Evolutionary conservation across 2,329 filamentous ascomycete species (phyloP), one percentile per base, ranked within the genome.

Genomic region (Penicillium sp.): DNA sequence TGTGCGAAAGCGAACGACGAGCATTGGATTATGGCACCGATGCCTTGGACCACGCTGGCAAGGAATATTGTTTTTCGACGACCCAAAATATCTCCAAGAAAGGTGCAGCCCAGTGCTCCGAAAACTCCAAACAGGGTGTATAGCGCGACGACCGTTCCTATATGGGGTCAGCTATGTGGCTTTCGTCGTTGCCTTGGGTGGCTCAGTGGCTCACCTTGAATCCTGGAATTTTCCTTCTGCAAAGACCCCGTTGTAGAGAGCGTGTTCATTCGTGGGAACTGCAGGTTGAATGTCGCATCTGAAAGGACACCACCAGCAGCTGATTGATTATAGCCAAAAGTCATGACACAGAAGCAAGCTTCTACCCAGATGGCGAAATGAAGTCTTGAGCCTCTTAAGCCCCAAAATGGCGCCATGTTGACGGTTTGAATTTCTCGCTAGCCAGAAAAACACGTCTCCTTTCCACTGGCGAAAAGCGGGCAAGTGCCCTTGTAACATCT

Each of bases 321-420:
- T 2, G 45, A 48, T 37, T 48, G 45, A 23, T 48, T 48, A 18
- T 48, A 48, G 14, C 45, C 29, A 22, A 48, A 48, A 9, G 26
- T 48, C 45, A 48, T 48, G 15, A 48, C 45, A 35, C 45, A 18
- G 8, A 48, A 48, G 26, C 45, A 48, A 22, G 45, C 45, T 48
- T 48, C 45, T 20, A 48, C 33, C 45, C 45, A 48, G 14, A 48
- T 48, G 22, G 45, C 45, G 20, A 48, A 35, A 31, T 48, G 45
- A 9, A 48, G 45, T 4, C 15, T 48, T 48, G 29, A 48, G 45
- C 45, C 45, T 35, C 45, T 12, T 26, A 48, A 12, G 27, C 45
- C 45, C 29, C 29, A 35, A 23, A 37, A 48, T 15, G 6, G 45
- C 12, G 45, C 45, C 45, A 48, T 48, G 11, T 11, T 35, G 29